Evolutionary conservation across 208 protist genomes (phyloP).

Genomic region (Trypanosomatidae sp.): DNA sequence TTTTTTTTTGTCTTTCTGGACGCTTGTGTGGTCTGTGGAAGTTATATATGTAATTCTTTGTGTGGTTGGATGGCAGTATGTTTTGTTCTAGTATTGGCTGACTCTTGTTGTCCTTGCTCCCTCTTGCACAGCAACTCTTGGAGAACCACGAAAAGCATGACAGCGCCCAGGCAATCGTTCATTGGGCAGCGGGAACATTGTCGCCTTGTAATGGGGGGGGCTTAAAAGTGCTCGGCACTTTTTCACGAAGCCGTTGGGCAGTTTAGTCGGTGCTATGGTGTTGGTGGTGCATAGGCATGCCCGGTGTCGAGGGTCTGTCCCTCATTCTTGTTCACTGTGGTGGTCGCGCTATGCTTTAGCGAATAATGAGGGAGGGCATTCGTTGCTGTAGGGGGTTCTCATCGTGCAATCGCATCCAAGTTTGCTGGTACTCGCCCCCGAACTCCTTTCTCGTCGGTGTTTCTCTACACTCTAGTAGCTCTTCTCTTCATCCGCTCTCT

Average conservation of each 20-base stretch:
- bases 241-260: background rate
- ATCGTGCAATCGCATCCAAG: background rate
- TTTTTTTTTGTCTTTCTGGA: too few species aligned
- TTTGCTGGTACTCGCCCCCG: background rate
- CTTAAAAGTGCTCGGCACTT: background rate
- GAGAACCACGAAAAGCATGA: too few species aligned
- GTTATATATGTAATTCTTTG: too few species aligned
- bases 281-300: background rate
- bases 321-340: background rate
- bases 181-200: background rate
- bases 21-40: too few species aligned
- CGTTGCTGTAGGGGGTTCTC: background rate
- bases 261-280: background rate
- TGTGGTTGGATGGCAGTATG: too few species aligned
- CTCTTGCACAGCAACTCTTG: too few species aligned
- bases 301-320: background rate
- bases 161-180: background rate
- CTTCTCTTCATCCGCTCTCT: background rate
- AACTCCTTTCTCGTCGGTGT: background rate
- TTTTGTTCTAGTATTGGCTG: too few species aligned
- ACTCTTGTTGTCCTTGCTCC: too few species aligned
- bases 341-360: background rate
- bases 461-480: background rate
- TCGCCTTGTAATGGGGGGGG: background rate
- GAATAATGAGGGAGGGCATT: background rate